phyloP scores from a whole-genome alignment of 2,329 filamentous ascomycete species.

The Cordyceps tenuipes region DNA sequence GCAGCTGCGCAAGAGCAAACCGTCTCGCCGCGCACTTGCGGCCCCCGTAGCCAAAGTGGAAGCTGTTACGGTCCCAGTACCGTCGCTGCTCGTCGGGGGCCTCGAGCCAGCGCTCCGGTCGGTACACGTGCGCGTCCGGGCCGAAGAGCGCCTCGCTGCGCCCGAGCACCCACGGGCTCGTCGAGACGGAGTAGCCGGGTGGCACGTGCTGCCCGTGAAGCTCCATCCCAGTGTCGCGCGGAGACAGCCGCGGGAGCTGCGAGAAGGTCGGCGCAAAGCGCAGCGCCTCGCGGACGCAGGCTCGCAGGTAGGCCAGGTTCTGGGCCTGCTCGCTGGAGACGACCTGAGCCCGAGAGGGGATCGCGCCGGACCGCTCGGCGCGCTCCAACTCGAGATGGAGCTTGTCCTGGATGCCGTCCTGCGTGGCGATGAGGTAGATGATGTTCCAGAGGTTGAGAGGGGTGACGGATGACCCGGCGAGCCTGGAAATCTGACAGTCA shows the following conservation, averaged over 20 bases:
- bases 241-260: not conserved
- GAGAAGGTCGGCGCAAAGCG: not conserved
- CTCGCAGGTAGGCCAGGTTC: not conserved
- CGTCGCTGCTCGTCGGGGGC: not conserved
- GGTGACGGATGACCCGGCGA: not conserved
- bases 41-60: not conserved
- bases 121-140: not conserved
- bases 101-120: not conserved
- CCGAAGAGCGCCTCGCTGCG: not conserved
- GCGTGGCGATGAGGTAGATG: not conserved
- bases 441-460: not conserved
- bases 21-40: not conserved
- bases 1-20: not conserved
- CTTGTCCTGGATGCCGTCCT: not conserved
- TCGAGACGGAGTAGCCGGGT: not conserved
- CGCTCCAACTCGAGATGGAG: not conserved
- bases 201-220: not conserved
- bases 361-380: not conserved
- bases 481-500: not conserved
- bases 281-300: not conserved
- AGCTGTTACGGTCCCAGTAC: not conserved
- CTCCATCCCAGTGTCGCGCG: not conserved
- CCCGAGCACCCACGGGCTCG: not conserved
- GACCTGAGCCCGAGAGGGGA: not conserved
- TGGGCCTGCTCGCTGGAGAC: not conserved